phyloP scores from a whole-genome alignment of 106 monocot species.

The Phalaenopsis equestris region DNA sequence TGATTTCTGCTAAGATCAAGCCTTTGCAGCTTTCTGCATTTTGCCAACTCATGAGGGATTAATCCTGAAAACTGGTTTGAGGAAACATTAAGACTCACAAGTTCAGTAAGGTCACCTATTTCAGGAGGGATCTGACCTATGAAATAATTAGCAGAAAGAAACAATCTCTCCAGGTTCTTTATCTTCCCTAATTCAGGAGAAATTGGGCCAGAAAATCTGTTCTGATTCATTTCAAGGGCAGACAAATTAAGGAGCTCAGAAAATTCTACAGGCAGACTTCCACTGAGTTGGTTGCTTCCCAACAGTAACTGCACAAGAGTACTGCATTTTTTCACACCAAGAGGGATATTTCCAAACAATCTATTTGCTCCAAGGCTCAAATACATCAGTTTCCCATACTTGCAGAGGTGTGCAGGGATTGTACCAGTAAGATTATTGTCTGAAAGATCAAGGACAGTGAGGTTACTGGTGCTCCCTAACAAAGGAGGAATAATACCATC shows the following conservation, averaged over 20 bases:
- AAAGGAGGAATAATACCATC: slow-evolving; percentile 56
- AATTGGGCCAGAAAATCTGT: slow-evolving; percentile 68
- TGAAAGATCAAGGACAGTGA: slow-evolving; percentile 65
- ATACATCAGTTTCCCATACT: slow-evolving; percentile 43
- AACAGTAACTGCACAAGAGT: slow-evolving; percentile 52
- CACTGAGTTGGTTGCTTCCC: slow-evolving; percentile 59
- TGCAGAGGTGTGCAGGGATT: slow-evolving; percentile 54
- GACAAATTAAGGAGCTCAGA: slow-evolving; percentile 45
- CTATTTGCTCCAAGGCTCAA: slow-evolving; percentile 62
- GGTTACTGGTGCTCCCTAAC: slow-evolving; percentile 49
- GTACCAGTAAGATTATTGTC: slow-evolving; percentile 47
- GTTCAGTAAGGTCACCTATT: slow-evolving; percentile 43
- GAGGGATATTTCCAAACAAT: slow-evolving; percentile 66
- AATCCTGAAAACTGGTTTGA: slow-evolving; percentile 52
- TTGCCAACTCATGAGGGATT: slow-evolving; percentile 40
- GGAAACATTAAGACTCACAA: slow-evolving; percentile 65
- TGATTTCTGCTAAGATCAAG: slow-evolving; percentile 73
- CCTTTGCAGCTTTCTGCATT: slow-evolving; percentile 67
- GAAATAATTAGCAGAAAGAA: slow-evolving; percentile 63
- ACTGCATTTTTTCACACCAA: slow-evolving; percentile 52
- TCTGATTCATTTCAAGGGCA: slow-evolving; percentile 55
- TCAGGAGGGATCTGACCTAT: slow-evolving; percentile 61
- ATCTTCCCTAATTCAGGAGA: slow-evolving; percentile 61
- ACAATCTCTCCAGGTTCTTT: slow-evolving; percentile 43
- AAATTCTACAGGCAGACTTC: slow-evolving; percentile 64